phyloP scores from a whole-genome alignment of 768 basidiomycete species.

The Phanerochaete sordida region DNA sequence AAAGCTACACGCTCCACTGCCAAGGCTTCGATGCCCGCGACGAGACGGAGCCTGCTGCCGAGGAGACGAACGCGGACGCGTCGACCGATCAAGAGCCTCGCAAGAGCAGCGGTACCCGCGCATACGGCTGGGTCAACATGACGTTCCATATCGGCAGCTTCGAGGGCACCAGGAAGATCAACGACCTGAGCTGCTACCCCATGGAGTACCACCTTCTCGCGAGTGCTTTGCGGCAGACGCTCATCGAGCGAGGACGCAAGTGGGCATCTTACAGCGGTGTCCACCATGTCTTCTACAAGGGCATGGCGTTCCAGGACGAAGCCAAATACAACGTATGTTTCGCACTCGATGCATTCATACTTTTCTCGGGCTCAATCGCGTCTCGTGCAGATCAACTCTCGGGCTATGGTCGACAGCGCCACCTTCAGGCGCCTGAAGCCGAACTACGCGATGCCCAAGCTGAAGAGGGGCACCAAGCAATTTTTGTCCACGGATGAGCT shows the following conservation, averaged over 20 bases:
- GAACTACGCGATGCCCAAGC: constrained; percentile 43
- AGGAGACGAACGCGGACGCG: not conserved
- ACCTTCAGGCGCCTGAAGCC: constrained; percentile 52
- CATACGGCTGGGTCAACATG: constrained; percentile 31
- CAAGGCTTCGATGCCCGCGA: constrained; percentile 53
- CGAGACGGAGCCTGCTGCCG: not conserved
- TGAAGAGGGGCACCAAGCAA: constrained; percentile 10
- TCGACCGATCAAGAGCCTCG: constrained; percentile 13
- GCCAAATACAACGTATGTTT: constrained; percentile 44
- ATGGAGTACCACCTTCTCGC: constrained; percentile 44
- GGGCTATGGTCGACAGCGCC: constrained; percentile 60
- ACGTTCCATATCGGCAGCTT: constrained; percentile 35
- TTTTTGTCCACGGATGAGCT: not conserved
- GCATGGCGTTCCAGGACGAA: constrained; percentile 39
- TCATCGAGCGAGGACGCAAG: constrained; percentile 49
- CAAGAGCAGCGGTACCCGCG: constrained; percentile 19
- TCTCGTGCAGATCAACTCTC: constrained; percentile 42
- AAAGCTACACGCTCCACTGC: constrained; percentile 37
- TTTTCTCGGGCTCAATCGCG: not conserved
- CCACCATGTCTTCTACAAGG: constrained; percentile 55
- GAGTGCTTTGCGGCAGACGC: constrained; percentile 31
- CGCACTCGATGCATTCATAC: not conserved
- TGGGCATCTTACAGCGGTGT: constrained; percentile 49
- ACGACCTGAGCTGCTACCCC: constrained; percentile 47
- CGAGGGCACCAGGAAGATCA: constrained; percentile 50